Conservation (phyloP, 163 green algal species). For the Scenedesmus sp. region DNA sequence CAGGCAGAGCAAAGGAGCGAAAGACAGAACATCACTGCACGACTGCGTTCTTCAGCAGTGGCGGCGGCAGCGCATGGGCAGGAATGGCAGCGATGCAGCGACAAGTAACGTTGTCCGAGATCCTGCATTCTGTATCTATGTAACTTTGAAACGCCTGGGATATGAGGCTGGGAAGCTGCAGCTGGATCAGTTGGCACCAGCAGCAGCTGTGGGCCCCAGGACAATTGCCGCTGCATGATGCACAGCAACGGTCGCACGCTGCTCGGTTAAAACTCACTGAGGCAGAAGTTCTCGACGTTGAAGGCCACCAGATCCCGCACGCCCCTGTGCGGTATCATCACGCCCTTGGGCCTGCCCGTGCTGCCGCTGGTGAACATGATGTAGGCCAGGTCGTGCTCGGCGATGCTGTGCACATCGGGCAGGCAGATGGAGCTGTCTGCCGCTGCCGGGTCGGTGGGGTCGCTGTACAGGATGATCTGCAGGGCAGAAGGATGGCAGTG, state of each 20-base stretch:
- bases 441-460: neutral
- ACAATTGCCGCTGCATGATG: too few relatives aligned
- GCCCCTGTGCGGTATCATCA: neutral
- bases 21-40: too few relatives aligned
- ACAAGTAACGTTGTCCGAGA: too few relatives aligned
- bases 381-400: neutral
- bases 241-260: neutral
- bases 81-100: neutral
- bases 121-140: too few relatives aligned
- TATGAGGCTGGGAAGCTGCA: too few relatives aligned
- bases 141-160: too few relatives aligned
- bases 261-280: neutral
- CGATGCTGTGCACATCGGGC: neutral
- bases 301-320: neutral
- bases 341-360: constrained; percentile 30
- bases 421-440: neutral
- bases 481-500: neutral
- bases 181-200: too few relatives aligned
- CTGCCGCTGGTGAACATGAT: constrained; percentile 37
- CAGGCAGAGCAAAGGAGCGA: too few relatives aligned
- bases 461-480: neutral
- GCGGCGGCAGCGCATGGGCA: neutral
- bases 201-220: neutral
- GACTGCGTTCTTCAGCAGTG: too few relatives aligned
- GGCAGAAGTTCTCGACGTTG: neutral